phyloP scores from a whole-genome alignment of 2,329 filamentous ascomycete genomes.

The Penicillium corylophilum region DNA sequence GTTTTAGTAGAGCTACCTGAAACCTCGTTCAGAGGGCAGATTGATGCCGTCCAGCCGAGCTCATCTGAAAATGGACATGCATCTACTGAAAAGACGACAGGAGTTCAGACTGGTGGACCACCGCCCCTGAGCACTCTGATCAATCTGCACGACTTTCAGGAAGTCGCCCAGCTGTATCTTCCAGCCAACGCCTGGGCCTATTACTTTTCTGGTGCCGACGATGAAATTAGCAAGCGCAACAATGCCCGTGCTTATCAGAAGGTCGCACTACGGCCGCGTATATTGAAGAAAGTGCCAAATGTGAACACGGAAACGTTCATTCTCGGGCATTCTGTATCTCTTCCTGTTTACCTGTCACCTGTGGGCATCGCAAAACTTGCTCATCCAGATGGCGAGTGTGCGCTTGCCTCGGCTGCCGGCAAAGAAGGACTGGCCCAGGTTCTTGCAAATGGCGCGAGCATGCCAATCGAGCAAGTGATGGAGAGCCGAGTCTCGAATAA shows the following conservation, averaged over 20 bases:
- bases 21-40: constrained; percentile 23
- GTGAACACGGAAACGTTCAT: constrained; percentile 39
- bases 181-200: constrained; percentile 37
- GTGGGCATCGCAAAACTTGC: constrained; percentile 46
- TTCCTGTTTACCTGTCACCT: constrained; percentile 45
- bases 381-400: constrained; percentile 45
- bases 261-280: constrained; percentile 50
- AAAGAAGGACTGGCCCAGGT: constrained; percentile 39
- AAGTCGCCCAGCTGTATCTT: constrained; percentile 32
- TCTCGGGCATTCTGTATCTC: constrained; percentile 31
- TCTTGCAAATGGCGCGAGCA: constrained; percentile 41
- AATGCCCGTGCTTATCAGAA: constrained; percentile 46
- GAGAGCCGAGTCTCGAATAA: constrained; percentile 18
- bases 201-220: constrained; percentile 53
- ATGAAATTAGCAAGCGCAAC: constrained; percentile 47
- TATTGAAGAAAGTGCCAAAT: constrained; percentile 41
- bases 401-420: constrained; percentile 42
- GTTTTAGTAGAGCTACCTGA: constrained; percentile 30
- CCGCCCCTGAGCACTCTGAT: constrained; percentile 35
- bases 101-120: not conserved
- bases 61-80: not conserved
- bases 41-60: constrained; percentile 19
- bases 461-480: constrained; percentile 41
- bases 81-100: not conserved
- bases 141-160: constrained; percentile 41